Conservation (phyloP, 129 eudicot species). For the Flaveria bidentis region DNA sequence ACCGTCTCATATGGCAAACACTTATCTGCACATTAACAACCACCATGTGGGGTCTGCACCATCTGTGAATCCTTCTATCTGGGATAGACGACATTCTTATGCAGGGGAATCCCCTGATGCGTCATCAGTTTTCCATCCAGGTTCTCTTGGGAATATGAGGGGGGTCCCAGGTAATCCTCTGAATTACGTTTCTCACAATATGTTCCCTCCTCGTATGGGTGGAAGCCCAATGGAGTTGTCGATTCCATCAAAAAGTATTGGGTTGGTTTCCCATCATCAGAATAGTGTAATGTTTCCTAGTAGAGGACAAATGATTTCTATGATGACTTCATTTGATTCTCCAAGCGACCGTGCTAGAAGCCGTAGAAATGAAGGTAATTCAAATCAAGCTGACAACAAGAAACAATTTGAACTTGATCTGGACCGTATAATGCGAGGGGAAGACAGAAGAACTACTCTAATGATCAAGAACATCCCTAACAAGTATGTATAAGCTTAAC, state of each 20-base stretch:
- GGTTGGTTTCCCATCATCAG: constrained; percentile 68
- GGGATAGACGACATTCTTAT: constrained; percentile 77
- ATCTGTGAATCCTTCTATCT: constrained; percentile 66
- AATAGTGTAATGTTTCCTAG: constrained; percentile 60
- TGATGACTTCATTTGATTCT: constrained; percentile 69
- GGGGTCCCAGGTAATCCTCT: constrained; percentile 75
- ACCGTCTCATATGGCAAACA: constrained; percentile 63
- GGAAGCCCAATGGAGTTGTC: constrained; percentile 79
- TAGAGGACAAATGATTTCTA: constrained; percentile 77
- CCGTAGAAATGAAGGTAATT: constrained; percentile 71
- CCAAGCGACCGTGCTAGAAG: constrained; percentile 62
- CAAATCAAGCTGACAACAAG: constrained; percentile 76
- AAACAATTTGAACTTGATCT: constrained; percentile 93
- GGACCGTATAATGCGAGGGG: constrained; percentile 78
- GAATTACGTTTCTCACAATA: constrained; percentile 62
- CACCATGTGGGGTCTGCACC: constrained; percentile 94
- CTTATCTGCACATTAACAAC: constrained; percentile 53
- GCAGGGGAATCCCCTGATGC: constrained; percentile 72
- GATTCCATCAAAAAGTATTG: constrained; percentile 61
- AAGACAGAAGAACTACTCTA: constrained; percentile 90
- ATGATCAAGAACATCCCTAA: constrained; percentile 99
- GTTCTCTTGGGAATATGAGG: constrained; percentile 81
- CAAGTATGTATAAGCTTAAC: constrained; percentile 60
- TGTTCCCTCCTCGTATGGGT: constrained; percentile 55
- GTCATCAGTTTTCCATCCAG: constrained; percentile 66